These are phyloP conservation scores for Pythium graminicola DNA, from an alignment of 352 stramenopile species.

Conservation along the genomic window DNA sequence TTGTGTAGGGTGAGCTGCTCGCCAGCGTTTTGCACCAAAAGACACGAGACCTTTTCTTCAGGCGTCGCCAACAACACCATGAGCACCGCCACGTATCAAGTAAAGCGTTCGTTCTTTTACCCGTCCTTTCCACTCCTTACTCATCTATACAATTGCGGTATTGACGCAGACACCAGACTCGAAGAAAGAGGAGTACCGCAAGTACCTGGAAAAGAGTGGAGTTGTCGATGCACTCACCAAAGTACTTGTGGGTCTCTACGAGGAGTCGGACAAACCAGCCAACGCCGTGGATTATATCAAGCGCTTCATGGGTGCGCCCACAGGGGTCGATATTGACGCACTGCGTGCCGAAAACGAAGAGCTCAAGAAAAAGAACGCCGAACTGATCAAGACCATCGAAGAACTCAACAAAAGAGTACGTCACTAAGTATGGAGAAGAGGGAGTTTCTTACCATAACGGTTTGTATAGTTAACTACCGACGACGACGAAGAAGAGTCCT, in stretches of 20 bases:
- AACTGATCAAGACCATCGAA: slow-evolving; percentile 87
- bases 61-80: too few species aligned
- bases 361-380: slow-evolving; percentile 89
- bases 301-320: slow-evolving; percentile 91
- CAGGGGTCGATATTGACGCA: slow-evolving; percentile 87
- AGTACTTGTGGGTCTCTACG: slow-evolving; percentile 94
- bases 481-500: slow-evolving; percentile 58
- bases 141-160: not conserved
- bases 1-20: slow-evolving; percentile 18
- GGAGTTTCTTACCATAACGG: not conserved
- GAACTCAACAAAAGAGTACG: slow-evolving; percentile 86
- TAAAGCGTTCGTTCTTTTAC: slow-evolving; percentile 7
- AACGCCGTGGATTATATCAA: slow-evolving; percentile 98
- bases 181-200: slow-evolving; percentile 98
- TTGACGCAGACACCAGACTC: slow-evolving; percentile 85
- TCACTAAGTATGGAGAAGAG: not conserved
- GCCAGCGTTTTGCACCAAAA: slow-evolving; percentile 14
- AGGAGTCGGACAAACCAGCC: slow-evolving; percentile 93
- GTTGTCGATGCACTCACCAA: slow-evolving; percentile 97
- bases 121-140: not conserved
- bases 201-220: slow-evolving; percentile 96
- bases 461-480: slow-evolving; percentile 45
- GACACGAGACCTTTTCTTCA: too few species aligned
- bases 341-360: slow-evolving; percentile 86
- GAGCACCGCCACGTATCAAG: slow-evolving; percentile 57